A percentile compares a stretch with the other conserved stretches of the same genome.
Conservation (phyloP, 257 asterid genomes). For the Ballota nigra region DNA sequence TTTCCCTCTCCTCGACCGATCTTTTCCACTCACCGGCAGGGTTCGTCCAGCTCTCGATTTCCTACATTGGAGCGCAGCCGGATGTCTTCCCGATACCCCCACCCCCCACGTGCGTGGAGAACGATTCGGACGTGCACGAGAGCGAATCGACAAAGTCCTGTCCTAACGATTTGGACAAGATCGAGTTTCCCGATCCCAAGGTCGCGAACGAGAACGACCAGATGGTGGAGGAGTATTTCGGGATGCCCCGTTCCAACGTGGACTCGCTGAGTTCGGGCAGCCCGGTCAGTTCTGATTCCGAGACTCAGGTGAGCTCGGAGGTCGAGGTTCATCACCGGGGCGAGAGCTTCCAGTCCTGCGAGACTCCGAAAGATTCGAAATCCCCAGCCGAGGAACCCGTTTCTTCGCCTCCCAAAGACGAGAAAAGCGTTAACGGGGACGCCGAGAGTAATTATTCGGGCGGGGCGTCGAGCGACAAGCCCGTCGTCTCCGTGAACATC, state of each 20-base stretch:
- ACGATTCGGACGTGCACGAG: slow-evolving; percentile 31
- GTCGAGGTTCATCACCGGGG: slow-evolving; percentile 36
- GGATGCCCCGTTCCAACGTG: slow-evolving; percentile 48
- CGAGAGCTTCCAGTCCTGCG: slow-evolving; percentile 54
- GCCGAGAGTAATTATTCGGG: slow-evolving; percentile 42
- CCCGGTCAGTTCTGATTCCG: slow-evolving; percentile 57
- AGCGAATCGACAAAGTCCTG: slow-evolving; percentile 34
- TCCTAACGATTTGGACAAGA: slow-evolving; percentile 55
- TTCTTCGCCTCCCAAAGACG: slow-evolving; percentile 53
- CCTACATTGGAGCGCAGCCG: slow-evolving; percentile 64
- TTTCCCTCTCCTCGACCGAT: slow-evolving; percentile 88
- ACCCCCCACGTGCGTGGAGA: slow-evolving; percentile 33
- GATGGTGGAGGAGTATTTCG: slow-evolving; percentile 87
- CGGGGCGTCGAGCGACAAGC: slow-evolving; percentile 39
- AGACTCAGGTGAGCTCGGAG: slow-evolving; percentile 47
- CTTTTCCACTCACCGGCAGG: slow-evolving; percentile 99
- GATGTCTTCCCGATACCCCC: slow-evolving; percentile 68
- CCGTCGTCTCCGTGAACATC: slow-evolving; percentile 48
- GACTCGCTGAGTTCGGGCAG: slow-evolving; percentile 62
- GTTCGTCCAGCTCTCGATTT: slow-evolving; percentile 72
- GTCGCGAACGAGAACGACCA: slow-evolving; percentile 65
- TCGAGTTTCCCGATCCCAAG: slow-evolving; percentile 95
- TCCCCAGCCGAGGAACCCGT: slow-evolving; percentile 39
- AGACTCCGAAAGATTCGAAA: slow-evolving; percentile 44
- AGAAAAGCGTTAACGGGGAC: slow-evolving; percentile 33